Conservation (phyloP, 768 basidiomycete genomes). For the Pleurotus giganteus region DNA sequence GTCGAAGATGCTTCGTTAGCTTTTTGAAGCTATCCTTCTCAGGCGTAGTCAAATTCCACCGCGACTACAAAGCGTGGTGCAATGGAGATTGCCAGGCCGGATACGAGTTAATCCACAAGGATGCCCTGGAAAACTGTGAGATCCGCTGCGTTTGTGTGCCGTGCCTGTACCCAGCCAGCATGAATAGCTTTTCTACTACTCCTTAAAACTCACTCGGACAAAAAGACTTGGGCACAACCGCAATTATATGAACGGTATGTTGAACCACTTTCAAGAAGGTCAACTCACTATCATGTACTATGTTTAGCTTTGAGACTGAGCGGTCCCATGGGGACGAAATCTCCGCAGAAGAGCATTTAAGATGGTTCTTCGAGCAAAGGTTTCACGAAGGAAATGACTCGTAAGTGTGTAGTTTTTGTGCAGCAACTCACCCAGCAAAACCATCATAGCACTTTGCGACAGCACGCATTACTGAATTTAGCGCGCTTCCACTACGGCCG, state of each 20-base stretch:
- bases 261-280: background rate
- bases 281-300: background rate
- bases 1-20: slow-evolving; percentile 71
- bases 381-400: slow-evolving; percentile 81
- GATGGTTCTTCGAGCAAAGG: slow-evolving; percentile 82
- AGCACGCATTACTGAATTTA: slow-evolving; percentile 76
- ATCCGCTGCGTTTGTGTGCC: background rate
- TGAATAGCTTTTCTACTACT: slow-evolving; percentile 45
- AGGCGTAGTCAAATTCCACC: slow-evolving; percentile 63
- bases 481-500: slow-evolving; percentile 76
- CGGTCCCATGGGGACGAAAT: slow-evolving; percentile 67
- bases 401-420: slow-evolving; percentile 38
- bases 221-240: slow-evolving; percentile 61
- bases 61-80: slow-evolving; percentile 68
- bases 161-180: background rate
- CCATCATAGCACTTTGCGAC: slow-evolving; percentile 62
- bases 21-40: slow-evolving; percentile 76
- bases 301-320: slow-evolving; percentile 63
- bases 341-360: slow-evolving; percentile 65
- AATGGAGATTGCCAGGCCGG: slow-evolving; percentile 44
- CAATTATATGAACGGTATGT: slow-evolving; percentile 60
- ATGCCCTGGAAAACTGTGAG: slow-evolving; percentile 47
- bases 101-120: slow-evolving; percentile 49
- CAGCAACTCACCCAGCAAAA: background rate
- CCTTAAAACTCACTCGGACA: slow-evolving; percentile 64